phyloP scores from a whole-genome alignment of 2,329 filamentous ascomycete genomes.

The Aspergillus flavus region DNA sequence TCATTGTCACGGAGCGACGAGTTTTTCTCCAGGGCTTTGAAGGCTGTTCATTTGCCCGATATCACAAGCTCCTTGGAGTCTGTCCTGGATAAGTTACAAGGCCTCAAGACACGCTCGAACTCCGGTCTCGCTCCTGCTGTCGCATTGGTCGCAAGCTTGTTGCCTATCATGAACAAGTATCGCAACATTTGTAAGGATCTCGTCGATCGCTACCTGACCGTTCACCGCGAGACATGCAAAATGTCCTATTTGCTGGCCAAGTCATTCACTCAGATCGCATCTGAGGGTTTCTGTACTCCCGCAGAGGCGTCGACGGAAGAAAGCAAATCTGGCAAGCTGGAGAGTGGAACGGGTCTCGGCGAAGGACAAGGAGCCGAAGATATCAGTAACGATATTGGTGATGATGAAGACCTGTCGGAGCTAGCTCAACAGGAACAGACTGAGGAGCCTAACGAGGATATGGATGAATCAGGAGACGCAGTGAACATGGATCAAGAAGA shows the following conservation, averaged over 20 bases:
- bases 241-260: slow-evolving; percentile 75
- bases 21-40: slow-evolving; percentile 56
- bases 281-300: slow-evolving; percentile 89
- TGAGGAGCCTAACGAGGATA: slow-evolving; percentile 52
- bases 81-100: slow-evolving; percentile 50
- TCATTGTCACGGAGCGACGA: slow-evolving; percentile 65
- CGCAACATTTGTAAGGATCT: slow-evolving; percentile 61
- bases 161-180: slow-evolving; percentile 78
- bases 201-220: slow-evolving; percentile 59
- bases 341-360: slow-evolving; percentile 89
- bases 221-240: slow-evolving; percentile 73
- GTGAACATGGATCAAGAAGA: slow-evolving; percentile 75
- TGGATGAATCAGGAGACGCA: slow-evolving; percentile 50
- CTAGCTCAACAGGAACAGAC: slow-evolving; percentile 81
- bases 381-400: slow-evolving; percentile 94
- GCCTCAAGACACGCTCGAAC: slow-evolving; percentile 47
- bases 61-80: slow-evolving; percentile 52
- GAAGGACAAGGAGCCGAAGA: slow-evolving; percentile 95
- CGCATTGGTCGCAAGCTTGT: slow-evolving; percentile 62
- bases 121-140: slow-evolving; percentile 50
- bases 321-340: slow-evolving; percentile 74
- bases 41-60: slow-evolving; percentile 61
- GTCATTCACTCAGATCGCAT: slow-evolving; percentile 75
- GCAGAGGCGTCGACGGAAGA: slow-evolving; percentile 75
- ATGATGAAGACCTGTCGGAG: slow-evolving; percentile 91